These are phyloP conservation scores for Ensete glaucum DNA, from an alignment of 176 grass and related monocot species.

Conservation along the genomic window DNA sequence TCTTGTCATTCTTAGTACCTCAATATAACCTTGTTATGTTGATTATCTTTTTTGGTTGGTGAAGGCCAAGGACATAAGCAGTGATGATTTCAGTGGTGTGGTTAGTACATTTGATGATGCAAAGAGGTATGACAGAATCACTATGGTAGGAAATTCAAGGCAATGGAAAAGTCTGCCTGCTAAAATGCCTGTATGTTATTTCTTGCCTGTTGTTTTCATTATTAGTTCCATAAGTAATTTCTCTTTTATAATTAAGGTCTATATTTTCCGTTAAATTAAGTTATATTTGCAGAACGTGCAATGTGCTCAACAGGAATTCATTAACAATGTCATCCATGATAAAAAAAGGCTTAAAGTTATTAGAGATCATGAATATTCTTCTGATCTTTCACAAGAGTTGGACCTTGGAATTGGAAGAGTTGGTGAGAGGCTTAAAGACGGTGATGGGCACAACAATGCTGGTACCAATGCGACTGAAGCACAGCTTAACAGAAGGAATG, in stretches of 20 bases:
- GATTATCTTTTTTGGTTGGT: slow-evolving; percentile 21
- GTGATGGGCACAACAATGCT: slow-evolving; percentile 35
- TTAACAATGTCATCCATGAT: slow-evolving; percentile 37
- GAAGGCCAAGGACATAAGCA: slow-evolving; percentile 39
- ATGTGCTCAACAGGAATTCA: slow-evolving; percentile 32
- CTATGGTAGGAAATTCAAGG: slow-evolving; percentile 29
- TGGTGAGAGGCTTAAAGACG: slow-evolving; percentile 36
- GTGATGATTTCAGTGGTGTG: slow-evolving; percentile 28
- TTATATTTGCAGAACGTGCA: slow-evolving; percentile 32
- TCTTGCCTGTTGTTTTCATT: slow-evolving; percentile 13
- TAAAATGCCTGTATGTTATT: slow-evolving; percentile 45
- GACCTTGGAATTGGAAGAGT: slow-evolving; percentile 32
- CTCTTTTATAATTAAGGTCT: not conserved
- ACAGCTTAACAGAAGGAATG: slow-evolving; percentile 28
- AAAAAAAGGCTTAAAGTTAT: slow-evolving; percentile 37
- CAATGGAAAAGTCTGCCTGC: slow-evolving; percentile 30
- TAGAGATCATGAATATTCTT: slow-evolving; percentile 33
- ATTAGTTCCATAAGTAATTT: not conserved
- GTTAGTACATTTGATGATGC: slow-evolving; percentile 30
- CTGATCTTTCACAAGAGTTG: slow-evolving; percentile 34
- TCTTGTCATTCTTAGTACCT: not conserved
- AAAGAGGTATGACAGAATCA: slow-evolving; percentile 33
- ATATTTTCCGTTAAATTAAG: slow-evolving; percentile 10
- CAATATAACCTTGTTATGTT: slow-evolving; percentile 3
- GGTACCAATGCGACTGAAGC: slow-evolving; percentile 31